phyloP scores from a whole-genome alignment of 805 yeast species.

The Cyberlindnera mycetangii region DNA sequence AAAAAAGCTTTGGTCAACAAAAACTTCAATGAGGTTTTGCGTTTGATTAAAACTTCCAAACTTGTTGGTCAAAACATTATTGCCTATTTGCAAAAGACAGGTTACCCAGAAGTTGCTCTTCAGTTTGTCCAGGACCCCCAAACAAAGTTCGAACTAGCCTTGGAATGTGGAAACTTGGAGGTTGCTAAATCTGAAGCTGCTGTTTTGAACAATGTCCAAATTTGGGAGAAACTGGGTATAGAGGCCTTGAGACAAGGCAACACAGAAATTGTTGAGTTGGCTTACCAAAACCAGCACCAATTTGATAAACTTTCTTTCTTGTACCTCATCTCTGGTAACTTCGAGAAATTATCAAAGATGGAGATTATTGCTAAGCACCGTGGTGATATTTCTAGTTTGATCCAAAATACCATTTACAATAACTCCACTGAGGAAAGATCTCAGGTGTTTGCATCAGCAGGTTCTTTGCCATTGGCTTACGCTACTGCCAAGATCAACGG shows the following conservation, averaged over 20 bases:
- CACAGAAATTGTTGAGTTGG: constrained; percentile 77
- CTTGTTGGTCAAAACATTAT: constrained; percentile 97
- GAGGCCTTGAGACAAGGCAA: constrained; percentile 93
- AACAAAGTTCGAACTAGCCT: constrained; percentile 91
- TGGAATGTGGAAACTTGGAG: constrained; percentile 85
- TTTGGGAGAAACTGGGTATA: constrained; percentile 80
- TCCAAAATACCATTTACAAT: constrained; percentile 79
- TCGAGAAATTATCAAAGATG: constrained; percentile 75
- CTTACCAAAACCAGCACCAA: constrained; percentile 80
- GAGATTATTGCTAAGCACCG: constrained; percentile 85
- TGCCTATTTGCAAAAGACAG: constrained; percentile 90
- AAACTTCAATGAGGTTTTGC: constrained; percentile 86
- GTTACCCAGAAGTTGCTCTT: constrained; percentile 95
- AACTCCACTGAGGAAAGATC: constrained; percentile 76
- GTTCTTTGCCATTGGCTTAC: constrained; percentile 86
- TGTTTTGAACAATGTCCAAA: constrained; percentile 58
- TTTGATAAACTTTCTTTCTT: constrained; percentile 89
- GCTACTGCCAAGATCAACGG: constrained; percentile 89
- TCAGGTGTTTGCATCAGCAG: constrained; percentile 68
- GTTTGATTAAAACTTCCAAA: constrained; percentile 83
- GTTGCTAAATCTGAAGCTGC: constrained; percentile 90
- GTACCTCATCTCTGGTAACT: constrained; percentile 82
- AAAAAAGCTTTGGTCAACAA: constrained; percentile 88
- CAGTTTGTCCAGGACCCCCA: constrained; percentile 97
- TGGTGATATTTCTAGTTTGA: constrained; percentile 72